Conservation (phyloP, 495 filamentous ascomycete genomes). For the Aspergillus sparsus region DNA sequence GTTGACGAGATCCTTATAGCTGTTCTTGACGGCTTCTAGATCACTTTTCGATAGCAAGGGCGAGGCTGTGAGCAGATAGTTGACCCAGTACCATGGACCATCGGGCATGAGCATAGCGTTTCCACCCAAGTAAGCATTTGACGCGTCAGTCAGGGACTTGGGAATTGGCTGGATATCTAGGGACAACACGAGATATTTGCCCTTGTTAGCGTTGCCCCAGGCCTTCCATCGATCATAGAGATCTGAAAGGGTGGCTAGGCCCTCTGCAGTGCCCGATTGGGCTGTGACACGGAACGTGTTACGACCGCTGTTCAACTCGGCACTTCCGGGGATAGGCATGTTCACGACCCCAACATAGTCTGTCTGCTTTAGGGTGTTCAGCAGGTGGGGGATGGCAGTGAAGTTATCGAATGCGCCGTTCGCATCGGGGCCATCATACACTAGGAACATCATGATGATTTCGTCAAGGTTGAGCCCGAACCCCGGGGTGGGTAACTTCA, state of each 20-base stretch:
- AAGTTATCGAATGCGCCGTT: slow-evolving; percentile 9
- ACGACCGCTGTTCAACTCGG: slow-evolving; percentile 11
- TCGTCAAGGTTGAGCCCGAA: slow-evolving; percentile 14
- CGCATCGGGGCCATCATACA: slow-evolving; percentile 12
- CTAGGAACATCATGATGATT: slow-evolving; percentile 15
- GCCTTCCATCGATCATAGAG: slow-evolving; percentile 11
- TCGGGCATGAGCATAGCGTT: slow-evolving; percentile 19
- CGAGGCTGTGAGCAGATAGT: slow-evolving; percentile 19
- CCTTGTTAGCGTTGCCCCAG: slow-evolving; percentile 12
- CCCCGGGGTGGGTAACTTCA: slow-evolving; percentile 11
- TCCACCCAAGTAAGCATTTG: slow-evolving; percentile 6
- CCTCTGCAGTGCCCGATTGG: not conserved
- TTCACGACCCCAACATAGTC: slow-evolving; percentile 14
- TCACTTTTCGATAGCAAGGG: slow-evolving; percentile 4
- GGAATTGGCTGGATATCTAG: slow-evolving; percentile 17
- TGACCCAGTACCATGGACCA: slow-evolving; percentile 16
- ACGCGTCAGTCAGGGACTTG: slow-evolving; percentile 13
- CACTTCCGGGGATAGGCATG: slow-evolving; percentile 14
- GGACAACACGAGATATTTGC: slow-evolving; percentile 3
- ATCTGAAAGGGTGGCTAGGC: not conserved
- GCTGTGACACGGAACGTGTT: slow-evolving; percentile 16
- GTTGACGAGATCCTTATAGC: slow-evolving; percentile 11
- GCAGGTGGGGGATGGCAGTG: slow-evolving; percentile 16
- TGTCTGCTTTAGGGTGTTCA: slow-evolving; percentile 7
- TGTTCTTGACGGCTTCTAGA: not conserved